Conservation (phyloP, 2,329 filamentous ascomycete genomes). For the Emmonsia crescens region DNA sequence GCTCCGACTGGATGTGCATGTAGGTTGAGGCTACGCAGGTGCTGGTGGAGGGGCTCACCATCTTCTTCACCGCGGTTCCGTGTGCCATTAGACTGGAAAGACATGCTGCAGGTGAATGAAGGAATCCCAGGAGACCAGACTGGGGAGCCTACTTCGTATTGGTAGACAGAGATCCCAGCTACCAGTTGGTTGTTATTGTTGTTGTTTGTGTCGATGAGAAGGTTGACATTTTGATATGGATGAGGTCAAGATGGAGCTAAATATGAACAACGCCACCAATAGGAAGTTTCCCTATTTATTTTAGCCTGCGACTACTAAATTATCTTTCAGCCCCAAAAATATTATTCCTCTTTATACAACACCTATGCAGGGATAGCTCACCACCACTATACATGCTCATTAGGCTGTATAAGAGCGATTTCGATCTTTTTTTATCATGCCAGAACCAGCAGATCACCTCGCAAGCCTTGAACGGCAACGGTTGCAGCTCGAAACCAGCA, state of each 20-base stretch:
- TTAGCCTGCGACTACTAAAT: background rate
- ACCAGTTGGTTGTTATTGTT: background rate
- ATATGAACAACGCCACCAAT: background rate
- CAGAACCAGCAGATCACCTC: conserved; percentile 11
- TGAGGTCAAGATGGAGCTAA: background rate
- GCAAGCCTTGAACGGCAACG: conserved; percentile 65
- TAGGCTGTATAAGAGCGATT: background rate
- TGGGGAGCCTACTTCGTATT: background rate
- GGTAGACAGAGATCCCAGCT: background rate
- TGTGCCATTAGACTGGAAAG: conserved; percentile 22
- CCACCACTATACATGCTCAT: background rate
- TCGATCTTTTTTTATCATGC: conserved; percentile 2
- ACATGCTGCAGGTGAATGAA: conserved; percentile 17
- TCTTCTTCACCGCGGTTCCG: conserved; percentile 33
- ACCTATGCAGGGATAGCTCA: background rate
- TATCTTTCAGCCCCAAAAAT: background rate
- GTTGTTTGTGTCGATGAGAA: background rate
- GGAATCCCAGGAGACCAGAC: background rate
- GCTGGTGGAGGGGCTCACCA: conserved; percentile 15
- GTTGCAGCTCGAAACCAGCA: conserved; percentile 61
- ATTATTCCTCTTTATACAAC: background rate
- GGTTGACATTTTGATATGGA: background rate
- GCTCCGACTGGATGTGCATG: background rate
- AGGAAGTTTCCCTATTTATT: background rate
- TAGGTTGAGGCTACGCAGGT: background rate